Base-by-base conservation (phyloP, 2,329 filamentous ascomycete species). In the Tolypocladium album region DNA sequence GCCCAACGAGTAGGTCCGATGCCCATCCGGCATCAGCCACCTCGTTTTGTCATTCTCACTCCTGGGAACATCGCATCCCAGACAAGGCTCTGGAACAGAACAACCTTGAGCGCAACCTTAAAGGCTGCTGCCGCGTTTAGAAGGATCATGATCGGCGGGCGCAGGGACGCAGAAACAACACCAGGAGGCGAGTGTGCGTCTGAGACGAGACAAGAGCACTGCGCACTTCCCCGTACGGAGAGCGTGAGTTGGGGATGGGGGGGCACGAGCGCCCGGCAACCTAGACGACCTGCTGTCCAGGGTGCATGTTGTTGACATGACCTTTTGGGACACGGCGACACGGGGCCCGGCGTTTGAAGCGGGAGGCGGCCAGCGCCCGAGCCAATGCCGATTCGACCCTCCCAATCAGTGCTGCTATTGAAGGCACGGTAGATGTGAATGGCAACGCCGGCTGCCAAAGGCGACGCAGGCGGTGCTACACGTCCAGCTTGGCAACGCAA, bases 71-170 rank as follows among this genome's bases (percentile, higher is more conserved):
- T 39, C 36, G 38, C 57, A 61, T 60, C 57, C 60, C 47, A 59
- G 62, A 60, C 59, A 57, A 57, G 60, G 60, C 60, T 61, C 31
- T 61, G 55, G 60, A 60, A 60, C 55, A 62, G 59, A 61, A 63
- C 61, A 65, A 65, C 61, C 64, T 65, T 64, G 64, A 63, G 59
- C 34, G 59, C 57, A 65, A 65, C 61, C 62, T 65, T 65, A 65
- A 62, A 63, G 52, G 50, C 55, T 40, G 50, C 55, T 40, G 52
- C 60, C 40, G 55, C 55, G 1, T 55, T 52, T 36, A 38, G 56
- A 55, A 56, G 34, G 42, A 34, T 31, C 59, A 43, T 50, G 59
- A 57, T 27, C n/a, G 24, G 31, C 50, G 50, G 17, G 50, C 20
- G 50, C 31, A 53, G 47, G 22, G 58, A 36, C 31, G 53, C 53